A percentile compares a stretch with the other conserved stretches of the same genome.
Evolutionary conservation across 257 asterid genomes (phyloP).

Genomic region (Parsonsia alboflavescens): DNA sequence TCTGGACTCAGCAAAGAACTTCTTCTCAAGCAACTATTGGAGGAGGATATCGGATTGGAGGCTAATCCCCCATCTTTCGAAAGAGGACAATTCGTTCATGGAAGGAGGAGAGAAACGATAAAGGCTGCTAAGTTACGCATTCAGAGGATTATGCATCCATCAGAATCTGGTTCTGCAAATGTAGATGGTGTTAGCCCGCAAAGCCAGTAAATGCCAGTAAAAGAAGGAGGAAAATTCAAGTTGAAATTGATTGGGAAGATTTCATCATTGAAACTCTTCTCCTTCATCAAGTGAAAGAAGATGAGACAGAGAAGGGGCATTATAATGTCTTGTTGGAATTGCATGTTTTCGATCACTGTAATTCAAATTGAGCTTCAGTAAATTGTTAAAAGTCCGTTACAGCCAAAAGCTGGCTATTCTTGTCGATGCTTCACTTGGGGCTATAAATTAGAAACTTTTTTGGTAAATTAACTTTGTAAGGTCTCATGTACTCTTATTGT

Average conservation of each 20-base stretch:
- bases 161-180: slow-evolving; percentile 12
- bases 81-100: slow-evolving; percentile 33
- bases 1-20: slow-evolving; percentile 80
- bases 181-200: neutral
- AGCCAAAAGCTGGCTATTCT: neutral
- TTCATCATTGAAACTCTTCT: slow-evolving; percentile 78
- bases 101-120: slow-evolving; percentile 58
- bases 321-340: slow-evolving; percentile 63
- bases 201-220: slow-evolving; percentile 29
- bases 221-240: slow-evolving; percentile 38
- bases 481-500: neutral
- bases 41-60: slow-evolving; percentile 72
- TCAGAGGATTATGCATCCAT: slow-evolving; percentile 51
- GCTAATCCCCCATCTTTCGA: slow-evolving; percentile 72
- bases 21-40: slow-evolving; percentile 48
- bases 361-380: neutral
- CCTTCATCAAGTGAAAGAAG: slow-evolving; percentile 68
- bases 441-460: neutral
- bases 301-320: slow-evolving; percentile 79
- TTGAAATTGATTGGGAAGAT: slow-evolving; percentile 72
- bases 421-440: neutral
- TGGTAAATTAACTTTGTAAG: neutral
- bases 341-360: slow-evolving; percentile 52
- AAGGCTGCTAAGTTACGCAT: slow-evolving; percentile 68
- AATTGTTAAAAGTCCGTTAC: neutral